Evolutionary conservation across 2,329 filamentous ascomycete species (phyloP).

Genomic region (Chaetomium globosum): DNA sequence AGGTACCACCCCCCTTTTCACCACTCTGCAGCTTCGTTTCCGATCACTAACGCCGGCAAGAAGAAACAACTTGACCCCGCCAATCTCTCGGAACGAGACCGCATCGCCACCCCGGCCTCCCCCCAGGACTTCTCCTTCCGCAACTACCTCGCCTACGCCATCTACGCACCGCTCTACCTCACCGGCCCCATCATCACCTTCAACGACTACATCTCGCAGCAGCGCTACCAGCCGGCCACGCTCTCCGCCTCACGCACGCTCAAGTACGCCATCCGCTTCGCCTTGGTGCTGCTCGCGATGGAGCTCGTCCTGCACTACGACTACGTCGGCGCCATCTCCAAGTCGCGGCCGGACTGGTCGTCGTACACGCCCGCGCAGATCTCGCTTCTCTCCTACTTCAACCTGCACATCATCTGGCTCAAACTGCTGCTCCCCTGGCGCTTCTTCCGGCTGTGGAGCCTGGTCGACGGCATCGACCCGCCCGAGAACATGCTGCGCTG

Average conservation of each 20-base stretch:
- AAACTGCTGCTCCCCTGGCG: constrained; percentile 96
- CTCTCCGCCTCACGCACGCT: constrained; percentile 71
- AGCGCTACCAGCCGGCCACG: constrained; percentile 70
- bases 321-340: constrained; percentile 90
- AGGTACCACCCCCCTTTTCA: constrained; percentile 66
- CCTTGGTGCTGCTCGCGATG: constrained; percentile 80
- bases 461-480: constrained; percentile 88
- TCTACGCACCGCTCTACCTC: constrained; percentile 92
- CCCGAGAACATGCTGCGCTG: constrained; percentile 99
- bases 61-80: constrained; percentile 95
- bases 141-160: constrained; percentile 84
- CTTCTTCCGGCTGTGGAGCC: constrained; percentile 96
- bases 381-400: constrained; percentile 89
- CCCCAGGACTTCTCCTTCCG: constrained; percentile 73
- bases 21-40: background rate
- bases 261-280: constrained; percentile 81
- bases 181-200: constrained; percentile 93
- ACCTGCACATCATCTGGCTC: constrained; percentile 95
- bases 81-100: constrained; percentile 84
- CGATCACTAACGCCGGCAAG: constrained; percentile 70
- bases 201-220: constrained; percentile 94
- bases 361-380: constrained; percentile 86
- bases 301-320: constrained; percentile 89
- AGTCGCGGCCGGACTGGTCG: constrained; percentile 76
- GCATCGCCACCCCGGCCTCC: constrained; percentile 74